phyloP scores from a whole-genome alignment of 1,284 basidiomycete species.

The Leccinum angustisporum region DNA sequence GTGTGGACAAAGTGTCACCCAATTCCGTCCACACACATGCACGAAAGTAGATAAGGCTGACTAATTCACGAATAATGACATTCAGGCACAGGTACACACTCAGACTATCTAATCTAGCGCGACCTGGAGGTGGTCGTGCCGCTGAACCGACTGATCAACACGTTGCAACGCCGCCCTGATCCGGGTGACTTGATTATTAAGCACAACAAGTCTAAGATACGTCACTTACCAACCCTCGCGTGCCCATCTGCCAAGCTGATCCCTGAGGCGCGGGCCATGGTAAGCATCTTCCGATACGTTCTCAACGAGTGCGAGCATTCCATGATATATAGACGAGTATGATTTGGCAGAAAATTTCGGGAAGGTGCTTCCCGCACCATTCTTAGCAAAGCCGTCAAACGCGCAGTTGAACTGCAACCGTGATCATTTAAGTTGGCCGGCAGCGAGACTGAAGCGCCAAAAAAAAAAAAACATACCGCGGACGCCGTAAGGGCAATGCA shows the following conservation, averaged over 20 bases:
- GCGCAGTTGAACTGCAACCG: background rate
- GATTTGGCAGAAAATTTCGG: background rate
- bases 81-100: no score
- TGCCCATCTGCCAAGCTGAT: background rate
- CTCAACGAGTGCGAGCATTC: background rate
- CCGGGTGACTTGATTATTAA: background rate
- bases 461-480: background rate
- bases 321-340: background rate
- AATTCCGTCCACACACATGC: background rate
- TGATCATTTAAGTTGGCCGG: background rate
- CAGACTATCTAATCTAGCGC: background rate
- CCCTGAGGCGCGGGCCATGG: background rate
- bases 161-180: background rate
- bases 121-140: background rate
- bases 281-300: background rate
- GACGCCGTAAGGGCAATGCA: background rate
- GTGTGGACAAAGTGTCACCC: no score
- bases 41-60: background rate
- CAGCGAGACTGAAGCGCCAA: background rate
- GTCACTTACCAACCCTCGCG: background rate
- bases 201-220: background rate
- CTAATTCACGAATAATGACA: background rate
- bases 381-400: background rate
- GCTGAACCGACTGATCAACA: background rate
- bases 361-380: background rate